A percentile compares a stretch with the other conserved stretches of the same genome.
Conservation (phyloP, 192 early-diverging fungal genomes). For the Gonapodya sp. region DNA sequence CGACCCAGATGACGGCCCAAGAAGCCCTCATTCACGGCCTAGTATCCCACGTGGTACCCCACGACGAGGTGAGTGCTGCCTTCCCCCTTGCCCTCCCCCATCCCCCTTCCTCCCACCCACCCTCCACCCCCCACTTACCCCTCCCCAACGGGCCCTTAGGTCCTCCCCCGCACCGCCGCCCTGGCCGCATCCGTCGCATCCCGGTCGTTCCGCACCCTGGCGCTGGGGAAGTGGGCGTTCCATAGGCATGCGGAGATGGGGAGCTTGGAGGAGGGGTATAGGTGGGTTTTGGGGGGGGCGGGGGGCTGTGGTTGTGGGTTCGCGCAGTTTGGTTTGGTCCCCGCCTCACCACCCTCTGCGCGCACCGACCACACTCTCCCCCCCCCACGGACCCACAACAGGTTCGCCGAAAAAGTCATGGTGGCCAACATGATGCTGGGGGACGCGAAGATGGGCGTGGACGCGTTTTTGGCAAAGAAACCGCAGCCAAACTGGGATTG, state of each 20-base stretch:
- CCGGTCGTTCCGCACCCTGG: conserved; percentile 2
- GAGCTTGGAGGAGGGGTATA: neutral
- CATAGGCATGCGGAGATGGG: neutral
- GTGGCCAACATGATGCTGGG: conserved; percentile 8
- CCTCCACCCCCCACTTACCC: too few species aligned
- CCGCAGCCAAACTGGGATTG: neutral
- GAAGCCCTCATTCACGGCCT: neutral
- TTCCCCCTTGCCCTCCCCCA: neutral
- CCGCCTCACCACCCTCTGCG: neutral
- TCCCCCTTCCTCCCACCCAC: neutral
- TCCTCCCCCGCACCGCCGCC: neutral
- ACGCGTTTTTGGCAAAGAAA: conserved; percentile 3
- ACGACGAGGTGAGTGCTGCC: neutral
- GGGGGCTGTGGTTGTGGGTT: neutral
- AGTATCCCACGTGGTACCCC: conserved; percentile 7
- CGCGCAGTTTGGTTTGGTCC: neutral
- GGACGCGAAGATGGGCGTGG: conserved; percentile 2
- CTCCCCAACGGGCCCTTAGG: neutral
- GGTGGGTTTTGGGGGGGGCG: too few species aligned
- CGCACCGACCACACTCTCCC: neutral
- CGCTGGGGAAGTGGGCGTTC: conserved; percentile 3
- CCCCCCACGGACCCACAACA: neutral
- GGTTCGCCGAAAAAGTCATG: neutral
- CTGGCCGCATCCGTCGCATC: neutral
- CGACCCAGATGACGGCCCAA: neutral